Evolutionary conservation across 2,329 filamentous ascomycete genomes (phyloP).

Genomic region (Ceratocystis colombiana): DNA sequence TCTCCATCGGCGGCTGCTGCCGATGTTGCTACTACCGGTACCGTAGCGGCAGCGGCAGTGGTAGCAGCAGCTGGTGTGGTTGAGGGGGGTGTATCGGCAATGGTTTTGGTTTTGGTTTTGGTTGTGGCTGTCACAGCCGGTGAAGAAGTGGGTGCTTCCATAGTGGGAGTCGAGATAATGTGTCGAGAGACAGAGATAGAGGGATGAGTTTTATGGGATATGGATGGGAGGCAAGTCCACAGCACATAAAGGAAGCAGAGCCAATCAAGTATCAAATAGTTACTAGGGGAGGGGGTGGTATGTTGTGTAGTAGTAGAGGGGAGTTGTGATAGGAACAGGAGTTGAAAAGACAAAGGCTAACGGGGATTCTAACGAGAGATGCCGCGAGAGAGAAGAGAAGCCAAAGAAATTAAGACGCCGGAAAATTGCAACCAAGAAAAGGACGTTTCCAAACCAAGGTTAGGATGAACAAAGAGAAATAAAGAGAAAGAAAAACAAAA

Average conservation of each 20-base stretch:
- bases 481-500: not conserved
- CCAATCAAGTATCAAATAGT: not conserved
- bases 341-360: not conserved
- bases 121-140: not conserved
- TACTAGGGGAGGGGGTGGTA: not conserved
- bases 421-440: not conserved
- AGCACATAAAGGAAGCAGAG: constrained; percentile 1
- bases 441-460: not conserved
- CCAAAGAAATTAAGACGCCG: not conserved
- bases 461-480: not conserved
- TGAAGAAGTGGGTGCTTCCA: constrained; percentile 9
- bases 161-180: not conserved
- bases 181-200: not conserved
- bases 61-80: constrained; percentile 31
- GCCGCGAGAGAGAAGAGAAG: not conserved
- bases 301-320: not conserved
- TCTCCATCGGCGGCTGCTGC: constrained; percentile 34
- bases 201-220: not conserved
- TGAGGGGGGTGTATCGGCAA: constrained; percentile 30
- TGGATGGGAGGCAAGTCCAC: not conserved
- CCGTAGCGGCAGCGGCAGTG: constrained; percentile 42
- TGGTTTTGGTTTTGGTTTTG: not conserved
- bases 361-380: not conserved
- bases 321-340: not conserved
- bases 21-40: constrained; percentile 25